These are phyloP conservation scores for Pyrus communis DNA, from an alignment of 306 rosid genomes.

Conservation along the genomic window DNA sequence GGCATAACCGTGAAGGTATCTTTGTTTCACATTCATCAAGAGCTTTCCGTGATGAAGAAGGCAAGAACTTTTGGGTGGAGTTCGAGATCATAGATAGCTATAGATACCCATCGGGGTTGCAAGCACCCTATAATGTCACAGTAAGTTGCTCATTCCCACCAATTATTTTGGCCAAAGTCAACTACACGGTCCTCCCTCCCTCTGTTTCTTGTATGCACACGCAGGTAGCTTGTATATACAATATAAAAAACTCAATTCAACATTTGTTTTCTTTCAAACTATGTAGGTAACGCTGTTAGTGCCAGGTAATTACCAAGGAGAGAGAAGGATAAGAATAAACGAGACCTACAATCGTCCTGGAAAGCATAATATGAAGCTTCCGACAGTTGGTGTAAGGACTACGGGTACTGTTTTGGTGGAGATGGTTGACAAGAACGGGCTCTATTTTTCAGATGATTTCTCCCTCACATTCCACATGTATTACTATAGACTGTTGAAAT, in stretches of 20 bases:
- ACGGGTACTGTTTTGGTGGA: constrained; percentile 88
- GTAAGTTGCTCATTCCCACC: constrained; percentile 30
- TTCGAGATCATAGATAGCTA: constrained; percentile 72
- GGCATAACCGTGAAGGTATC: constrained; percentile 76
- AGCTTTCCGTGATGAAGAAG: constrained; percentile 96
- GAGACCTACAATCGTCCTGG: constrained; percentile 60
- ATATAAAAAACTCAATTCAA: background rate
- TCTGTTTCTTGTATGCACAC: background rate
- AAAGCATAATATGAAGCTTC: constrained; percentile 72
- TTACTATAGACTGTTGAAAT: constrained; percentile 85
- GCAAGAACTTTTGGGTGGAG: constrained; percentile 88
- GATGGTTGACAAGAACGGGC: constrained; percentile 94
- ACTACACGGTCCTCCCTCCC: background rate
- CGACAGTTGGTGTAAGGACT: constrained; percentile 77
- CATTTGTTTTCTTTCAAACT: constrained; percentile 19
- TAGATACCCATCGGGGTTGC: constrained; percentile 85
- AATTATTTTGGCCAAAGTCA: background rate
- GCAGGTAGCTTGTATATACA: background rate
- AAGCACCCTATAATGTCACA: constrained; percentile 84
- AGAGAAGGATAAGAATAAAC: constrained; percentile 68
- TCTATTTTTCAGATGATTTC: constrained; percentile 85
- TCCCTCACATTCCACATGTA: constrained; percentile 97
- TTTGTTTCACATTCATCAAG: constrained; percentile 74
- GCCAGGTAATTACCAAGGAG: constrained; percentile 98
- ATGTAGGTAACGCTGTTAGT: constrained; percentile 74